These are phyloP conservation scores for Paecilomyces formosus DNA, from an alignment of 2,329 filamentous ascomycete species.

Conservation along the genomic window DNA sequence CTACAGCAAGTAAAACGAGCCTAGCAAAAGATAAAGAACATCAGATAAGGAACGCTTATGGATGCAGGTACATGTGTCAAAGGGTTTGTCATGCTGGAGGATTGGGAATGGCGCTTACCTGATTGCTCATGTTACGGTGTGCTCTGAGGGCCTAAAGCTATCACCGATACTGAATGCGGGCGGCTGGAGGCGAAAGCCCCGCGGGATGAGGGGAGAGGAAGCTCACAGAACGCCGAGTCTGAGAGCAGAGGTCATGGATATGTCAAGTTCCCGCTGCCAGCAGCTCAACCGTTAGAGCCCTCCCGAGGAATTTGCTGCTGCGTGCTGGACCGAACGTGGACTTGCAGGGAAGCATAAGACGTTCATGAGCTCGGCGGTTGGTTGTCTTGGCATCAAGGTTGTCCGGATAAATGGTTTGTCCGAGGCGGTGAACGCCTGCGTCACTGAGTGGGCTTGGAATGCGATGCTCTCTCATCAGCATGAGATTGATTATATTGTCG, in stretches of 20 bases:
- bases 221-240: background rate
- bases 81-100: background rate
- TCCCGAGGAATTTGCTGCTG: background rate
- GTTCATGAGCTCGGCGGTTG: constrained; percentile 3
- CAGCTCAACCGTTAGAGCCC: constrained; percentile 11
- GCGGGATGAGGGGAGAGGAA: background rate
- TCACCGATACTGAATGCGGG: constrained; percentile 11
- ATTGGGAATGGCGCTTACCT: constrained; percentile 7
- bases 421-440: background rate
- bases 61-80: background rate
- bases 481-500: too few relatives aligned
- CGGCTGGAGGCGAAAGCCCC: constrained; percentile 4
- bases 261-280: background rate
- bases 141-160: constrained; percentile 5
- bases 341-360: constrained; percentile 10
- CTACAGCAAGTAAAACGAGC: constrained; percentile 6
- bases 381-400: constrained; percentile 2
- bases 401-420: background rate
- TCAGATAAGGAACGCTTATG: background rate
- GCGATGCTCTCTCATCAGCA: background rate
- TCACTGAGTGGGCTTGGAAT: background rate
- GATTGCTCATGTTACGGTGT: constrained; percentile 11
- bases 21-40: constrained; percentile 1
- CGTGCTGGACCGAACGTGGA: background rate
- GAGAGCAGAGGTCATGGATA: background rate